Conservation (phyloP, 495 filamentous ascomycete species). For the Aspergillus homomorphus region DNA sequence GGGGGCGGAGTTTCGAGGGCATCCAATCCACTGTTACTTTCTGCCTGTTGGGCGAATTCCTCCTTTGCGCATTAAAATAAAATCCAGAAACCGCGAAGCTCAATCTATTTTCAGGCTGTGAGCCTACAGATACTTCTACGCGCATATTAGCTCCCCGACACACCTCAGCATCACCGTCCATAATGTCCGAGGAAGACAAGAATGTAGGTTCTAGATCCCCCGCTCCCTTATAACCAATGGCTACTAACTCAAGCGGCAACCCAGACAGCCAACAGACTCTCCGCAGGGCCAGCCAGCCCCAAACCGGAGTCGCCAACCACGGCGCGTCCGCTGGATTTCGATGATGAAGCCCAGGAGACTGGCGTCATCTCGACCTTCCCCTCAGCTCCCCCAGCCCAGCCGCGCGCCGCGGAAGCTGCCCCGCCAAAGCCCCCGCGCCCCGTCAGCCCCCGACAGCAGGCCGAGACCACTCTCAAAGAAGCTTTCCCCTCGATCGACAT, state of each 20-base stretch:
- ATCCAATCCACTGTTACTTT: constrained; percentile 26
- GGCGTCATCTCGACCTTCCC: constrained; percentile 35
- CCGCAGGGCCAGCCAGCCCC: constrained; percentile 31
- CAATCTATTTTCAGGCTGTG: neutral
- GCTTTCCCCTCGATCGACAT: constrained; percentile 86
- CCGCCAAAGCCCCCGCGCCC: constrained; percentile 90
- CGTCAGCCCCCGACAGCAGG: constrained; percentile 73
- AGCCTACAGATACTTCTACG: neutral
- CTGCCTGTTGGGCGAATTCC: constrained; percentile 23
- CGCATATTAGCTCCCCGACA: neutral
- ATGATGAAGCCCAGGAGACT: constrained; percentile 76
- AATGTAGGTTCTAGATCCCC: constrained; percentile 29
- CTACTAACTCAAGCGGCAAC: constrained; percentile 22
- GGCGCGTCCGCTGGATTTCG: constrained; percentile 76
- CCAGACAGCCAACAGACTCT: constrained; percentile 34
- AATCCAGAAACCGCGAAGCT: neutral
- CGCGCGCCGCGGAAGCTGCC: constrained; percentile 43
- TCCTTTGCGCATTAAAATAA: constrained; percentile 10
- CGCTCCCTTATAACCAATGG: constrained; percentile 2
- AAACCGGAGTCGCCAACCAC: constrained; percentile 81
- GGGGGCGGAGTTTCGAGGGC: constrained; percentile 31
- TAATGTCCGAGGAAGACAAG: constrained; percentile 43
- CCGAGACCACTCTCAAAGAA: constrained; percentile 85
- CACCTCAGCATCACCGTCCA: constrained; percentile 3
- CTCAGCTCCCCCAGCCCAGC: constrained; percentile 35